Base-by-base conservation (phyloP, 1,284 basidiomycete species). In the Vanrija humicola region DNA sequence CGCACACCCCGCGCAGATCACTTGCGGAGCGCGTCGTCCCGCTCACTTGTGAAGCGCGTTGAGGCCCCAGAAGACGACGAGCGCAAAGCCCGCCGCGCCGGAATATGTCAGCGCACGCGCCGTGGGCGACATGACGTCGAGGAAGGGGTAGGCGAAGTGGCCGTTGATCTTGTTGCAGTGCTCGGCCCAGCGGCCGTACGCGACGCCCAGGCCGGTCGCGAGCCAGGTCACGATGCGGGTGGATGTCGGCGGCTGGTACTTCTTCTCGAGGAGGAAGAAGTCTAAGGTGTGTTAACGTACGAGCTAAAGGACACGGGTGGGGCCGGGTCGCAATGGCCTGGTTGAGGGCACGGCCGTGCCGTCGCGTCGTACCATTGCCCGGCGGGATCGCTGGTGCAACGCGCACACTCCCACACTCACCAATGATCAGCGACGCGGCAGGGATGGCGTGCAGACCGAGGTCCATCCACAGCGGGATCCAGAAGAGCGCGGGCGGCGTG, bases 71-170 rank as follows among this genome's bases (percentile, higher is more conserved):
- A 90, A 86, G 2, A 82, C 83, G 3, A 78, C 46, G 38, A 83
- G 77, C 5, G 86, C 84, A 34, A 87, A 75, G 0, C 73, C 51
- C 0, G 81, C 79, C 0, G 82, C 80, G 3, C 76, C 79, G 8
- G 67, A 63, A 72, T 90, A 91, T 26, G 89, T 87, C 18, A 66
- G 73, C n/a, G 84, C 59, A 16, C 88, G 81, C 29, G 79, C 73
- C 8, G 73, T 64, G 15, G 83, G 76, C 0, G 82, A 74, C 66
- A 81, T 85, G 26, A 84, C 65, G 0, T 83, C 87, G 56, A 91
- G 78, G 78, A 90, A 90, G 0, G 89, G 89, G 73, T 90, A 90
- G 18, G 89, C 87, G 74, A 89, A 90, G 3, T 68, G 72, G n/a
- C 82, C 83, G 54, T 67, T 63, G 66, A 77, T 79, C 6, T 65